Evolutionary conservation across 2,329 filamentous ascomycete genomes (phyloP).

Genomic region (Raffaelea ambrosiae): DNA sequence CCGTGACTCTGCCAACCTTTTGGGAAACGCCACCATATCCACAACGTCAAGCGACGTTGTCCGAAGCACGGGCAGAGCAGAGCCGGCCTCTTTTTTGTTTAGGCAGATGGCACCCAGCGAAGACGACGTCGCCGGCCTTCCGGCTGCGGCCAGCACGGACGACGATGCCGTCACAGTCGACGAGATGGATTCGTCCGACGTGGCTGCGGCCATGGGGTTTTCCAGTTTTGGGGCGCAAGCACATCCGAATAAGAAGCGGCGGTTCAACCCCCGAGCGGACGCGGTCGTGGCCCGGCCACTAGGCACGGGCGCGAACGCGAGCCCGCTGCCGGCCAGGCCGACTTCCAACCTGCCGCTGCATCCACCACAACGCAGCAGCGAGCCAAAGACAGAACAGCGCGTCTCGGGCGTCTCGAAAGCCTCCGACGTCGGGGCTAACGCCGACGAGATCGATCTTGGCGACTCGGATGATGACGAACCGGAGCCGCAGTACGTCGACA

Average conservation of each 20-base stretch:
- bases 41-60: too few relatives aligned
- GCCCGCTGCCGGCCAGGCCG: slow-evolving; percentile 11
- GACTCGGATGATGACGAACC: slow-evolving; percentile 24
- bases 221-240: slow-evolving; percentile 55
- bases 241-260: slow-evolving; percentile 54
- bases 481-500: slow-evolving; percentile 22
- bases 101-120: neutral
- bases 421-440: slow-evolving; percentile 20
- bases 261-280: slow-evolving; percentile 50
- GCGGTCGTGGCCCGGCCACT: slow-evolving; percentile 30
- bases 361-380: neutral
- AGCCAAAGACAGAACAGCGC: too few relatives aligned
- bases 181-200: slow-evolving; percentile 37
- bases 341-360: slow-evolving; percentile 13
- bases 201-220: slow-evolving; percentile 66
- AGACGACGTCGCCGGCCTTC: neutral
- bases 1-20: too few relatives aligned
- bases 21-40: too few relatives aligned
- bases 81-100: too few relatives aligned
- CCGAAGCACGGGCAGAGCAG: too few relatives aligned
- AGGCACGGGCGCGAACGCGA: slow-evolving; percentile 10
- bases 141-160: neutral
- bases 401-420: too few relatives aligned
- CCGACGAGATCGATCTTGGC: slow-evolving; percentile 37
- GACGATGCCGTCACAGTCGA: slow-evolving; percentile 10